Conservation (phyloP, 2,329 filamentous ascomycete species). For the Exophiala bonariae region DNA sequence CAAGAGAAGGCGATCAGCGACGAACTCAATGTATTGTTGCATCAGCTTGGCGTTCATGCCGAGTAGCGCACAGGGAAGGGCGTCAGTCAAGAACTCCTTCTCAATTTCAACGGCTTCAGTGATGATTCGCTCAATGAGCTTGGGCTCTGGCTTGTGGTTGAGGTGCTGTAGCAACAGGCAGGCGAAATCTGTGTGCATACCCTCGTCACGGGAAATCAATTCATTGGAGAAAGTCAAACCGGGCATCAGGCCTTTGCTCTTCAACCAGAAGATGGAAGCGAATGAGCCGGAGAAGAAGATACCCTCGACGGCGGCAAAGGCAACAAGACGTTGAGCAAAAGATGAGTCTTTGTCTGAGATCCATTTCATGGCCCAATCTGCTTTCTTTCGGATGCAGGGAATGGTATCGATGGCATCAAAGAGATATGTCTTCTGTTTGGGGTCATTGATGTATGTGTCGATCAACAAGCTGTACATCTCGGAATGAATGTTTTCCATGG, state of each 20-base stretch:
- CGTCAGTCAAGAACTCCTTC: conserved; percentile 96
- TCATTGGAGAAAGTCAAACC: conserved; percentile 99
- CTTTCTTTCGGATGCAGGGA: conserved; percentile 97
- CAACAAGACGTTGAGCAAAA: conserved; percentile 92
- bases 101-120: conserved; percentile 91
- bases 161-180: conserved; percentile 97
- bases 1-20: conserved; percentile 90
- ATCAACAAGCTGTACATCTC: conserved; percentile 99
- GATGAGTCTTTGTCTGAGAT: conserved; percentile 91
- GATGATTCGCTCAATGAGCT: conserved; percentile 83
- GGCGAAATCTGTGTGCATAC: conserved; percentile 98
- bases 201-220: conserved; percentile 98
- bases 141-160: conserved; percentile 81
- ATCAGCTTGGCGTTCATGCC: conserved; percentile 97
- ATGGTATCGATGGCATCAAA: conserved; percentile 99
- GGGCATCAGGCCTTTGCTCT: conserved; percentile 99
- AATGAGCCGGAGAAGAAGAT: conserved; percentile 99
- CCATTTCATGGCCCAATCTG: conserved; percentile 95
- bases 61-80: conserved; percentile 85
- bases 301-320: conserved; percentile 96
- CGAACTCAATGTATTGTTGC: conserved; percentile 99
- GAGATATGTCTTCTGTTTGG: conserved; percentile 86
- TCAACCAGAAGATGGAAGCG: conserved; percentile 99
- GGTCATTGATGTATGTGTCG: conserved; percentile 99
- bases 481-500: conserved; percentile 99